Base-by-base conservation (phyloP, 768 basidiomycete species). In the Boletus bicolor region DNA sequence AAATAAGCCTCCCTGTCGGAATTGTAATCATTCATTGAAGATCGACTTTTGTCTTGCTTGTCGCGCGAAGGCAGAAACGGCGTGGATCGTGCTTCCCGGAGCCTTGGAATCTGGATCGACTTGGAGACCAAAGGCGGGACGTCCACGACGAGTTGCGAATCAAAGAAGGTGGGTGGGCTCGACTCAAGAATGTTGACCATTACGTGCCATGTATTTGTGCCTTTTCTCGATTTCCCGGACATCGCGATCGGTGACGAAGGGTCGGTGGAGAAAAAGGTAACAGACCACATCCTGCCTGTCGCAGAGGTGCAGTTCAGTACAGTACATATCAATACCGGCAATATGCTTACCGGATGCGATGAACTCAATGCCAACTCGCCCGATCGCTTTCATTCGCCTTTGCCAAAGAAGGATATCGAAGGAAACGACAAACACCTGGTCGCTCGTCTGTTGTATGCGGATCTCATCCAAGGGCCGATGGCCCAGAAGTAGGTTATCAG, bases 331-430 rank as follows among this genome's bases (percentile, higher is more conserved):
- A 9, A 24, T 17, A 19, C 26, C 3, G 7, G 15, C 1, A 10
- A 19, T 2, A 21, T 10, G 5, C 44, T 47, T 36, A 69, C 69
- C 55, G 7, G 58, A 64, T 14, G 83, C 86, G 44, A 89, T 85
- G 55, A 89, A 89, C 58, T 90, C 86, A 7, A 88, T 63, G n/a
- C 62, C 62, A n/a, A 86, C 77, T 35, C 71, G 59, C 42, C 80
- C 79, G 11, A 82, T 77, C n/a, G 85, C 79, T 44, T 80, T 75
- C 85, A 90, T 84, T 34, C 87, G 77, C 59, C 80, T 82, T 68
- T 87, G 84, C 69, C 89, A 90, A 38, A 81, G 75, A 21, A 77
- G 72, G 14, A 89, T 73, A 12, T 75, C 72, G 49, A 87, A 77
- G 26, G 75, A 68, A 4, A 77, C 81, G 0, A 73, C 73, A 58